Conservation (phyloP, 768 basidiomycete species). For the Infundibulicybe gibba region DNA sequence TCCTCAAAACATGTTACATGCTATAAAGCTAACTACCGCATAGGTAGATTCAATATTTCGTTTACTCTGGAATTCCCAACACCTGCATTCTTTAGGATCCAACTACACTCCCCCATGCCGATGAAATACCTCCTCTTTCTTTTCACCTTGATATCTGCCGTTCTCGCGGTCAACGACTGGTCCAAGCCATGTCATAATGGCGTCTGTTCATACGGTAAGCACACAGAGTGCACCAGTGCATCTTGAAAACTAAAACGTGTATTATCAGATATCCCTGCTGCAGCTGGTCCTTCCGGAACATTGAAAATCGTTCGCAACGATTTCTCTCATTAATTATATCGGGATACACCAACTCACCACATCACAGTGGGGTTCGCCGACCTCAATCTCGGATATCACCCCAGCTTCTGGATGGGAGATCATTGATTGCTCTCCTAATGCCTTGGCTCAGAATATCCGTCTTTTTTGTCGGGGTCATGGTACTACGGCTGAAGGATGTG, state of each 20-base stretch:
- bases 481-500: constrained; percentile 25
- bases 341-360: not conserved
- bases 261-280: constrained; percentile 22
- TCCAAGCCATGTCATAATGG: constrained; percentile 32
- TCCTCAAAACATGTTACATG: no score
- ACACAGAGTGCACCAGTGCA: no score
- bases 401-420: constrained; percentile 53
- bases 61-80: no score
- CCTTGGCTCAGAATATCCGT: constrained; percentile 40
- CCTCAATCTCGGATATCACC: constrained; percentile 39
- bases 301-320: constrained; percentile 30
- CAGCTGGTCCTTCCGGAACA: constrained; percentile 31
- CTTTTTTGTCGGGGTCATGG: constrained; percentile 36
- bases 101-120: no score
- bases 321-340: not conserved
- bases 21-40: no score
- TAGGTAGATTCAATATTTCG: no score
- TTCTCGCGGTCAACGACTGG: constrained; percentile 40
- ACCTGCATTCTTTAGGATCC: no score
- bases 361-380: constrained; percentile 30
- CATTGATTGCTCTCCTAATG: constrained; percentile 37
- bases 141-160: constrained; percentile 11
- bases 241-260: no score
- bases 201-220: constrained; percentile 33
- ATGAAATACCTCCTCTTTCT: constrained; percentile 10